Evolutionary conservation across 1,284 basidiomycete species (phyloP).

Genomic region (Paramarasmius palmivorus): DNA sequence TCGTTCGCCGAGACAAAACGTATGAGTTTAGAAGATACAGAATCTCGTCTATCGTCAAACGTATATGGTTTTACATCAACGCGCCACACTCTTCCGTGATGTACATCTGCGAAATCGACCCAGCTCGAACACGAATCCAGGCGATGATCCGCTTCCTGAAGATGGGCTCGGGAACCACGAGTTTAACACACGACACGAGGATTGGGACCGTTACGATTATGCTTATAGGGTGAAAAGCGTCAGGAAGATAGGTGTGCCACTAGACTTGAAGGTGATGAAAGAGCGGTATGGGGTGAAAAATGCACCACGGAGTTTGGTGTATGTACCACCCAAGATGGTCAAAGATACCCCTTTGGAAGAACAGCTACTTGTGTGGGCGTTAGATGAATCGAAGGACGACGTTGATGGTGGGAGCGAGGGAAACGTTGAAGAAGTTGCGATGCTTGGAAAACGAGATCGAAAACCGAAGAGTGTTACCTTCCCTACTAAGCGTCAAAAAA

Average conservation of each 20-base stretch:
- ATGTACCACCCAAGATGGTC: conserved; percentile 5
- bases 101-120: conserved; percentile 25
- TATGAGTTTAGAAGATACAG: conserved; percentile 21
- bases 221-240: conserved; percentile 26
- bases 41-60: conserved; percentile 14
- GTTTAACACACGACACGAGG: conserved; percentile 18
- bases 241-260: conserved; percentile 18
- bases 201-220: conserved; percentile 21
- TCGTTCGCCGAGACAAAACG: conserved; percentile 17
- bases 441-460: no score
- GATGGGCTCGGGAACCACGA: conserved; percentile 18
- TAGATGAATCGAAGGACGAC: no score
- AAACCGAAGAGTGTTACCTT: no score
- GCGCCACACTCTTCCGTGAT: conserved; percentile 20
- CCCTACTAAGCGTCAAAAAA: no score
- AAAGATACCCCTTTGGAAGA: no score
- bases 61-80: conserved; percentile 21
- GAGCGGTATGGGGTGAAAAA: conserved; percentile 18
- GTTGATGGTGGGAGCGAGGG: no score
- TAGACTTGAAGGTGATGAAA: conserved; percentile 15
- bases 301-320: conserved; percentile 10
- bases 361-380: no score
- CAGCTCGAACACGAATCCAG: conserved; percentile 20
- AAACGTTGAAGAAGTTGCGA: no score
- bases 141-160: conserved; percentile 22